Evolutionary conservation across 345 rosid species (phyloP).

Genomic region (Lumnitzera racemosa): DNA sequence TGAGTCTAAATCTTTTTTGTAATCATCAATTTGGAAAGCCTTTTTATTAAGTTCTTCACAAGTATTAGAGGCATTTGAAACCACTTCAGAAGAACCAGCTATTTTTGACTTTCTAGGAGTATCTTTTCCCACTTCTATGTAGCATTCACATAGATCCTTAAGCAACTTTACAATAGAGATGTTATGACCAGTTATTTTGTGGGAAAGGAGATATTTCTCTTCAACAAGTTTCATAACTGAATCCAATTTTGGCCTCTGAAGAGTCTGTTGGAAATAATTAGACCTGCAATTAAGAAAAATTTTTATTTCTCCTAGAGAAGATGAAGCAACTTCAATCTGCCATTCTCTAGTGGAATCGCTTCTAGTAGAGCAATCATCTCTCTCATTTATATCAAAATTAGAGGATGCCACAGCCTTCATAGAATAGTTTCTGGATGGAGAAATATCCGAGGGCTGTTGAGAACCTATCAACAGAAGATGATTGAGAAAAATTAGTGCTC

Average conservation of each 20-base stretch:
- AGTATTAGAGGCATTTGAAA: conserved; percentile 5
- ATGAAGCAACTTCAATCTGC: conserved; percentile 16
- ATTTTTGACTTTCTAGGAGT: neutral
- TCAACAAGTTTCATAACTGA: conserved; percentile 17
- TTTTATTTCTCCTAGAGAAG: conserved; percentile 18
- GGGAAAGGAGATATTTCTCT: conserved; percentile 11
- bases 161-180: conserved; percentile 19
- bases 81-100: conserved; percentile 7
- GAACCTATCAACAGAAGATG: conserved; percentile 4
- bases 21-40: neutral
- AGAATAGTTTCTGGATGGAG: conserved; percentile 6
- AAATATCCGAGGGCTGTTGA: neutral
- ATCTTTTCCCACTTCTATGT: conserved; percentile 9
- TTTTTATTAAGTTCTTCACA: conserved; percentile 4
- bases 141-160: conserved; percentile 21
- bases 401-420: conserved; percentile 2
- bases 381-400: neutral
- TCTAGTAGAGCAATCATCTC: neutral
- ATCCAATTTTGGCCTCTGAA: conserved; percentile 12
- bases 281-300: conserved; percentile 10
- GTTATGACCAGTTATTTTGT: conserved; percentile 6
- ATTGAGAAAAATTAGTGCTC: neutral
- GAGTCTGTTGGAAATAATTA: conserved; percentile 1
- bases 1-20: conserved; percentile 8
- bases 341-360: conserved; percentile 5